These are phyloP conservation scores for Venturiaceae sp. DNA, from an alignment of 2,329 filamentous ascomycete genomes.

Conservation along the genomic window DNA sequence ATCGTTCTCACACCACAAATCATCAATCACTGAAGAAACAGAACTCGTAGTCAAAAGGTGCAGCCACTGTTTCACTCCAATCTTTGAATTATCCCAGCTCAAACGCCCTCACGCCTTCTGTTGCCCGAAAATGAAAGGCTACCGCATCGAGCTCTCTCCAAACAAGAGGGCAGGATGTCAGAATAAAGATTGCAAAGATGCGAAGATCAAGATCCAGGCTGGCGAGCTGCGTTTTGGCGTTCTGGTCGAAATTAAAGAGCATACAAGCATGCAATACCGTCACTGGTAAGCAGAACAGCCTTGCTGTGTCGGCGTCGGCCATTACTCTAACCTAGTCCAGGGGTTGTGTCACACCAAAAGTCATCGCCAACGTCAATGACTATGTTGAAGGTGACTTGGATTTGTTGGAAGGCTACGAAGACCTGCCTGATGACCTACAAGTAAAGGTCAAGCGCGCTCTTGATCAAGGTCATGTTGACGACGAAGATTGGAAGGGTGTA, in stretches of 20 bases:
- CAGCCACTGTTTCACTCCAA: too few species aligned
- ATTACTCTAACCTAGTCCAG: conserved; percentile 33
- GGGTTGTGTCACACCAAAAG: conserved; percentile 78
- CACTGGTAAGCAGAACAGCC: conserved; percentile 61
- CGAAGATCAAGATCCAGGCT: conserved; percentile 62
- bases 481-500: conserved; percentile 85
- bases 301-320: too few species aligned
- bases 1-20: neutral
- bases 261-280: conserved; percentile 64
- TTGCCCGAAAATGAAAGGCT: too few species aligned
- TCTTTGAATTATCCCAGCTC: too few species aligned
- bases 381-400: conserved; percentile 50
- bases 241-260: conserved; percentile 53
- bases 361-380: conserved; percentile 57
- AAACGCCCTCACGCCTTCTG: conserved; percentile 1
- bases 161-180: conserved; percentile 67
- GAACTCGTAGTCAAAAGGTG: too few species aligned
- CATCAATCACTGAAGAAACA: too few species aligned
- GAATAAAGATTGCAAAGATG: conserved; percentile 63
- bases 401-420: conserved; percentile 71
- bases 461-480: conserved; percentile 67
- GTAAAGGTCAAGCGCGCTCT: conserved; percentile 66
- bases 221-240: conserved; percentile 69
- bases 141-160: conserved; percentile 53
- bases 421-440: conserved; percentile 58